Percentiles rank a stretch among this genome's conserved stretches.
phyloP scores from a whole-genome alignment of 192 early-diverging fungal genomes.

The Podila epigama region DNA sequence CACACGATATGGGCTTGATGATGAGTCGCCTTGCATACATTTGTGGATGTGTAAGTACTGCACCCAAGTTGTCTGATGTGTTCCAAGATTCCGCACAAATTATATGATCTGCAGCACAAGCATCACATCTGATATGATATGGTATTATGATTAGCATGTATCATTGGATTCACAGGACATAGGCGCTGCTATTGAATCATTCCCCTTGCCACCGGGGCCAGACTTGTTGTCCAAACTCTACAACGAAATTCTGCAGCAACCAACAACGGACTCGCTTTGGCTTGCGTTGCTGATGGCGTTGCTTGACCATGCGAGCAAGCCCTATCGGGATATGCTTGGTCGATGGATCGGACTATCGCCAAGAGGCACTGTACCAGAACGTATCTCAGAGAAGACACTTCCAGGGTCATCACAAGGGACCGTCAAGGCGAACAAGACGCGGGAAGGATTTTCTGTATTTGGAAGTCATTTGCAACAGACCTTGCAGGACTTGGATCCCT shows the following conservation, averaged over 20 bases:
- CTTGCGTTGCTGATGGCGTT: slow-evolving; percentile 22
- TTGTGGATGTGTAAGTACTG: slow-evolving; percentile 28
- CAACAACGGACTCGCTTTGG: slow-evolving; percentile 27
- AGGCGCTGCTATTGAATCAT: slow-evolving; percentile 6
- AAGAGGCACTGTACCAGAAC: neutral
- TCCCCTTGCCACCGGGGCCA: slow-evolving; percentile 45
- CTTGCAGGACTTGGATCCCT: slow-evolving; percentile 44
- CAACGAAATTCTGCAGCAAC: slow-evolving; percentile 24
- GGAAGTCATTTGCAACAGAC: slow-evolving; percentile 31
- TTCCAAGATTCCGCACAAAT: no score
- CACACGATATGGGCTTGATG: slow-evolving; percentile 20
- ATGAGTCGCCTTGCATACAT: slow-evolving; percentile 26
- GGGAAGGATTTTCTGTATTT: slow-evolving; percentile 14
- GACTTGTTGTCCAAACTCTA: slow-evolving; percentile 45
- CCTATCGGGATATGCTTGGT: slow-evolving; percentile 49
- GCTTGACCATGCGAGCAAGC: slow-evolving; percentile 48
- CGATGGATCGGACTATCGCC: slow-evolving; percentile 49
- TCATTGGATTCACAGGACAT: neutral
- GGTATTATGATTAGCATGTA: slow-evolving; percentile 11
- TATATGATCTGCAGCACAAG: no score
- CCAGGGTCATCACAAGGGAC: neutral
- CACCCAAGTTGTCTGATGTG: no score
- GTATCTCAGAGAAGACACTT: neutral
- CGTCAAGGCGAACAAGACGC: neutral
- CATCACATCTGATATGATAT: no score